phyloP scores from a whole-genome alignment of 176 grass and related monocot genomes.

The Phoenix roebelenii region DNA sequence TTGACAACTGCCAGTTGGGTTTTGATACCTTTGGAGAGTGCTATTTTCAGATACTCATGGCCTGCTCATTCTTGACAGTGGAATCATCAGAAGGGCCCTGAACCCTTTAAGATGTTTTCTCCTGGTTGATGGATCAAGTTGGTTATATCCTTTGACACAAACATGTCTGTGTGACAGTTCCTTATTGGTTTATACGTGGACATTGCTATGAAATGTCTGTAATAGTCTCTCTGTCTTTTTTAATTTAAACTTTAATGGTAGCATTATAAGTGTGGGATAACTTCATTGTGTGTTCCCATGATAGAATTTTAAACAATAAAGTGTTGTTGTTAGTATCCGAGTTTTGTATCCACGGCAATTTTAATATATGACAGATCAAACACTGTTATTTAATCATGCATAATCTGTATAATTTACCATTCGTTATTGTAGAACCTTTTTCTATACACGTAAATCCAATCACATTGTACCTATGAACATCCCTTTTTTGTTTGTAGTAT shows the following conservation, averaged over 20 bases:
- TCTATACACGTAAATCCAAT: too few species aligned
- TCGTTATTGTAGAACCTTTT: too few species aligned
- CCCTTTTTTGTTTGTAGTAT: too few species aligned
- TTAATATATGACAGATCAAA: too few species aligned
- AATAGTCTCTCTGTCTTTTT: constrained; percentile 3
- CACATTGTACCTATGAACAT: too few species aligned
- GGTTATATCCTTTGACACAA: neutral
- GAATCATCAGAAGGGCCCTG: neutral
- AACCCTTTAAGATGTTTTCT: neutral
- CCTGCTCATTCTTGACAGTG: neutral
- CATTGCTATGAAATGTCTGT: neutral
- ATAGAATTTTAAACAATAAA: too few species aligned
- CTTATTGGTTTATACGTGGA: neutral
- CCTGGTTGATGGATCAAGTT: neutral
- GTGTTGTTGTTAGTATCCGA: too few species aligned
- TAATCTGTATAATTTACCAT: too few species aligned
- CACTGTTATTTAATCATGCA: too few species aligned
- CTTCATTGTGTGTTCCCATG: too few species aligned
- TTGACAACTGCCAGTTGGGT: neutral
- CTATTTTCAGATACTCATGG: constrained; percentile 2
- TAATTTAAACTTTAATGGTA: neutral
- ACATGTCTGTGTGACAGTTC: neutral
- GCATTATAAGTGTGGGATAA: too few species aligned
- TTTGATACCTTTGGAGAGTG: constrained; percentile 9
- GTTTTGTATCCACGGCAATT: too few species aligned